Percentiles rank a stretch among this genome's conserved stretches.
These are phyloP conservation scores for Penicillium sp. DNA, from an alignment of 2,329 filamentous ascomycete species.

Conservation along the genomic window DNA sequence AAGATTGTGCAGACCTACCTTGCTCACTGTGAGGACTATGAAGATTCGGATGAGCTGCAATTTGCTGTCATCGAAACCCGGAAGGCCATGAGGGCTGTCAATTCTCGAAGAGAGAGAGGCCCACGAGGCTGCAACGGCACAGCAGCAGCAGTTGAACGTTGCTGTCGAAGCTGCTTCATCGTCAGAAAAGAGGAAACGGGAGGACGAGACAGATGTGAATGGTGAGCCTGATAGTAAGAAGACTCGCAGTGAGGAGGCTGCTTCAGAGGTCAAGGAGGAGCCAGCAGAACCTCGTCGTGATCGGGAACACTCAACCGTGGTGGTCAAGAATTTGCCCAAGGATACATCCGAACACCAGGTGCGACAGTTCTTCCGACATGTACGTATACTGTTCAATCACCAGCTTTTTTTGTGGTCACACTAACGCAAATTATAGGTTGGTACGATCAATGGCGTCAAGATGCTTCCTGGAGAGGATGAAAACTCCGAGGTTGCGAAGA, in stretches of 20 bases:
- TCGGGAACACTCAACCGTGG: constrained; percentile 83
- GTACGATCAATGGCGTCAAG: constrained; percentile 76
- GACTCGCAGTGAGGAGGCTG: constrained; percentile 52
- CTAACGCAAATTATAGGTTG: constrained; percentile 54
- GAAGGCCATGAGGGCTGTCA: constrained; percentile 64
- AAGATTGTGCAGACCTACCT: constrained; percentile 50
- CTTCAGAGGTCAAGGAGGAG: constrained; percentile 34
- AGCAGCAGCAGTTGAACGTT: constrained; percentile 26
- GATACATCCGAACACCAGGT: constrained; percentile 71
- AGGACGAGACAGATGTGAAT: constrained; percentile 53
- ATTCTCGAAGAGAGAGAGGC: constrained; percentile 68
- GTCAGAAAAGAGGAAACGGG: constrained; percentile 69
- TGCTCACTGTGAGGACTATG: constrained; percentile 78
- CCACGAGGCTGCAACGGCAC: constrained; percentile 52
- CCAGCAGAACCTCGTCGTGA: constrained; percentile 66
- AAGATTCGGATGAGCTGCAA: constrained; percentile 73
- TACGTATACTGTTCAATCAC: constrained; percentile 29
- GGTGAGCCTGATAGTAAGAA: constrained; percentile 69
- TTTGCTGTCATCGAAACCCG: constrained; percentile 72
- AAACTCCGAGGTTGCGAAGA: constrained; percentile 68
- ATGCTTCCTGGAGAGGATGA: constrained; percentile 63
- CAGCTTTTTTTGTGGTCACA: neutral
- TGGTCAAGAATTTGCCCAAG: constrained; percentile 74
- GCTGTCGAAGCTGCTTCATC: constrained; percentile 21
- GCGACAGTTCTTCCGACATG: constrained; percentile 84